Conservation (phyloP, 2,329 filamentous ascomycete species). For the Fusarium secorum region DNA sequence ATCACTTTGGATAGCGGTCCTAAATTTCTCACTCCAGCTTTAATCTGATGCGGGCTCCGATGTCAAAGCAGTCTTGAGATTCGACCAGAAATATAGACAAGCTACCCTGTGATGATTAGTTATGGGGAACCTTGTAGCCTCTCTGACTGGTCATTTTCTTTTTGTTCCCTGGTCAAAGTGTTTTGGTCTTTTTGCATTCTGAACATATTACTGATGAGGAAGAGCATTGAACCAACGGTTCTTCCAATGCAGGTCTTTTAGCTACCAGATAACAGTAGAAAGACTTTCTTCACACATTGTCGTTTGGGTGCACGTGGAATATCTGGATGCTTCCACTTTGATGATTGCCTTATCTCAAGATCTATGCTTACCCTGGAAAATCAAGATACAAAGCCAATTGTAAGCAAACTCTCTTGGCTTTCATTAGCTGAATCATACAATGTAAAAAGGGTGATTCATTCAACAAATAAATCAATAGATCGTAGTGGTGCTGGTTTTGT, state of each 20-base stretch:
- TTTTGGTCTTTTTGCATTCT: not conserved
- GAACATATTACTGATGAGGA: not conserved
- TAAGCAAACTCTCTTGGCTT: not conserved
- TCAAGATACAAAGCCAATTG: not conserved
- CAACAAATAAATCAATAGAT: not conserved
- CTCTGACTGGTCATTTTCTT: not conserved
- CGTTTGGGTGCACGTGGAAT: too few relatives aligned
- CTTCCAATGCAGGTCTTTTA: not conserved
- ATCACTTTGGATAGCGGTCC: not conserved
- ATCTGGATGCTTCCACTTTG: not conserved
- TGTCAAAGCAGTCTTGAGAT: too few relatives aligned
- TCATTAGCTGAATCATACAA: not conserved
- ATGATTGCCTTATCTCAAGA: not conserved
- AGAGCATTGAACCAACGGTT: not conserved
- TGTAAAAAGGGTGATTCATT: accelerated
- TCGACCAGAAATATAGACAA: not conserved
- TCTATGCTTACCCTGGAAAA: not conserved
- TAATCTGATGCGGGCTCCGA: not conserved
- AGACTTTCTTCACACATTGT: too few relatives aligned
- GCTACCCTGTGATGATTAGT: not conserved
- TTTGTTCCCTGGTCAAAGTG: not conserved
- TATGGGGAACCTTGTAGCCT: not conserved
- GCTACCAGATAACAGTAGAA: not conserved
- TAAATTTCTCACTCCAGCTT: not conserved
- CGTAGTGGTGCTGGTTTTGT: not conserved